These are phyloP conservation scores for Selaginella tamariscina DNA, from an alignment of 75 land plant species.

Conservation along the genomic window DNA sequence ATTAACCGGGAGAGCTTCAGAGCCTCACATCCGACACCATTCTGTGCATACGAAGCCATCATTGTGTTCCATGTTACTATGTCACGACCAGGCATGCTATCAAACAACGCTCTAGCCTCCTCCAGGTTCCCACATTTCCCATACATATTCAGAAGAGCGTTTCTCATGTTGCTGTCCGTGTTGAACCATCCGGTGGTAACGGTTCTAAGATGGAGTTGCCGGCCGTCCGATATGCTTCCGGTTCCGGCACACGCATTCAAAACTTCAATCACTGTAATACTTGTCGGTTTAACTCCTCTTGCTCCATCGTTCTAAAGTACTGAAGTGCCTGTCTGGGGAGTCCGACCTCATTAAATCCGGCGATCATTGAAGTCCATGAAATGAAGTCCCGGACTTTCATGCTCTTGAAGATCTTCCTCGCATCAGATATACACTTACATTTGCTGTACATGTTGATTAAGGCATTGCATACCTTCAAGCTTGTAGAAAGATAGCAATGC, in stretches of 20 bases:
- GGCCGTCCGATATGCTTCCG: not conserved
- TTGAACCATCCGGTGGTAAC: not conserved
- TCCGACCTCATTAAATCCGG: not conserved
- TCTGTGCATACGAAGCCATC: not conserved
- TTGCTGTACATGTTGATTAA: not conserved
- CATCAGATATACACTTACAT: not conserved
- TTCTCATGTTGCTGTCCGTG: not conserved
- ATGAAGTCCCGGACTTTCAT: not conserved
- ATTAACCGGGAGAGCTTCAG: not conserved
- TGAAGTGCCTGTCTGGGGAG: not conserved
- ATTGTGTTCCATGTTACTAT: not conserved
- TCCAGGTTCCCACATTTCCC: conserved; percentile 2
- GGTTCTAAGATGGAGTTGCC: not conserved
- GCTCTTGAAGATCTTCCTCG: not conserved
- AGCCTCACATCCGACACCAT: conserved; percentile 1
- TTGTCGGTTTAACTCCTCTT: not conserved
- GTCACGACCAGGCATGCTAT: not conserved
- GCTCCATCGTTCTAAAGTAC: not conserved
- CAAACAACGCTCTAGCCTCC: not conserved
- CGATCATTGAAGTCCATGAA: conserved; percentile 1
- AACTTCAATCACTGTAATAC: not conserved
- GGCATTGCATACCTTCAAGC: conserved; percentile 2
- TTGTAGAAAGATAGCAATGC: not conserved
- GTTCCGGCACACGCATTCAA: not conserved
- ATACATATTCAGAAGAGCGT: conserved; percentile 7